phyloP scores from a whole-genome alignment of 306 rosid genomes.

The Abrus pulchellus region DNA sequence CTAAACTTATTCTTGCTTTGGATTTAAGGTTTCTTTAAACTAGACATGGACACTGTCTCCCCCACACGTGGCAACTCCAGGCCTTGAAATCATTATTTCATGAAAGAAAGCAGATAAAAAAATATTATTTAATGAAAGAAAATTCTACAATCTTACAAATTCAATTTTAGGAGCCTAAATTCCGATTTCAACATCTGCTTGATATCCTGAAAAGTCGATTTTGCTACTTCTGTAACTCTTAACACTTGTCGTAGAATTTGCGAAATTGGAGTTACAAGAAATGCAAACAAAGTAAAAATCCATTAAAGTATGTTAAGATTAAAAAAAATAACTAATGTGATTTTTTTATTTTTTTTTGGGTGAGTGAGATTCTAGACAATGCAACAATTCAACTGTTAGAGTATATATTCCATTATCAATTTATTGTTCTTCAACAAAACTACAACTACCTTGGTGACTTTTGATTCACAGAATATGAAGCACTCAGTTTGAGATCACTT shows the following conservation, averaged over 20 bases:
- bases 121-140: neutral
- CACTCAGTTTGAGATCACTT: slow-evolving; percentile 1
- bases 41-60: neutral
- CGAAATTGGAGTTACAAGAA: neutral
- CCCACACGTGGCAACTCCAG: neutral
- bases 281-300: neutral
- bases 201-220: no score
- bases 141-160: neutral
- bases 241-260: no score
- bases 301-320: no score
- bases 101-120: neutral
- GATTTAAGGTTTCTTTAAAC: slow-evolving; percentile 38
- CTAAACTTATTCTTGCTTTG: slow-evolving; percentile 47
- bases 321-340: no score
- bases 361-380: neutral
- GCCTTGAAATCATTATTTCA: slow-evolving; percentile 6
- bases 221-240: no score
- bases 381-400: neutral
- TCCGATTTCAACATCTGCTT: no score
- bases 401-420: neutral
- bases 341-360: no score
- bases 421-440: neutral
- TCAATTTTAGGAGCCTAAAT: no score
- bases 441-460: neutral
- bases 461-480: neutral